Evolutionary conservation across 2,329 filamentous ascomycete genomes (phyloP).

Genomic region (Colletotrichum cordylinicola): DNA sequence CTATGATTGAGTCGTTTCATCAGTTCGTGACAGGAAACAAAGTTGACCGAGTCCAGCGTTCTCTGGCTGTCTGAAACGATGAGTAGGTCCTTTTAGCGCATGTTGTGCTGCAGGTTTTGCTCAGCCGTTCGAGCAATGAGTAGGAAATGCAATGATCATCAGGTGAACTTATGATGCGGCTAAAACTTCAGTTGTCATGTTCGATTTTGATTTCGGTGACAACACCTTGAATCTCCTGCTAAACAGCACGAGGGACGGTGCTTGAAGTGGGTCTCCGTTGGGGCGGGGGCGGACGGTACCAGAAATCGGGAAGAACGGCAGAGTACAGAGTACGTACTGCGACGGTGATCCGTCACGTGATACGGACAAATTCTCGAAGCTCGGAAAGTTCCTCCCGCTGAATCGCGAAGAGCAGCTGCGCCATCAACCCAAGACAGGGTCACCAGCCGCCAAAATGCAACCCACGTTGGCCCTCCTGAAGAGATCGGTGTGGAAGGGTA

Average conservation of each 20-base stretch:
- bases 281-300: background rate
- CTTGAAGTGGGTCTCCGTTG: background rate
- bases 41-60: background rate
- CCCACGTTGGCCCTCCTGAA: constrained; percentile 71
- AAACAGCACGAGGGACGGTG: background rate
- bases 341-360: background rate
- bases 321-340: background rate
- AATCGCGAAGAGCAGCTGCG: background rate
- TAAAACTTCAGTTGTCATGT: background rate
- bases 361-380: constrained; percentile 1
- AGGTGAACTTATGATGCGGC: background rate
- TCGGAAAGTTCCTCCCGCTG: constrained; percentile 19
- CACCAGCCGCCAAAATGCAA: constrained; percentile 58
- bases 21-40: background rate
- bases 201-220: background rate
- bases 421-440: background rate
- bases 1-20: background rate
- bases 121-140: background rate
- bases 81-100: background rate
- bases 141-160: background rate
- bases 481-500: constrained; percentile 91
- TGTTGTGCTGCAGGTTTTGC: background rate
- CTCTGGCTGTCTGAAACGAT: background rate
- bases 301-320: background rate
- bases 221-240: too few relatives aligned